Conservation (phyloP, 768 basidiomycete genomes). For the Podaxis mareebaensis region DNA sequence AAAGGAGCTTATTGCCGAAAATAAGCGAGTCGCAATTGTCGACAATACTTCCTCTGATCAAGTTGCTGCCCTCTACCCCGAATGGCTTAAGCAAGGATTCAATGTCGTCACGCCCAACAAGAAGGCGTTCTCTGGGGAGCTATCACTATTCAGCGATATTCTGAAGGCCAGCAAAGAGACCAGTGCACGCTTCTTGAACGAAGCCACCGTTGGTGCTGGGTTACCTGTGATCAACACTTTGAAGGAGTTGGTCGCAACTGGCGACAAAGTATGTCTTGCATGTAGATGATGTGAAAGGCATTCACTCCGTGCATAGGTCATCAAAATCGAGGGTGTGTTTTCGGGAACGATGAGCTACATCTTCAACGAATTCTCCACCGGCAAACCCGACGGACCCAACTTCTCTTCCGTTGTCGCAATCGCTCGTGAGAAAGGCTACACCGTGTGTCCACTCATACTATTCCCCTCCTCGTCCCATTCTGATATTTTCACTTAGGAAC, state of each 20-base stretch:
- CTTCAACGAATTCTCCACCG: constrained; percentile 92
- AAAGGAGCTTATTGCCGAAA: constrained; percentile 43
- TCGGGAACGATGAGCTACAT: constrained; percentile 98
- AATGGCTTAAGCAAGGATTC: constrained; percentile 75
- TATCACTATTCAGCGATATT: constrained; percentile 70
- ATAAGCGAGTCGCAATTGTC: constrained; percentile 66
- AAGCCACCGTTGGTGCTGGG: constrained; percentile 95
- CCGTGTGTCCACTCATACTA: constrained; percentile 47
- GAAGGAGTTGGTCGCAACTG: constrained; percentile 89
- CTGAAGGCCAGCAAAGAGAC: constrained; percentile 54
- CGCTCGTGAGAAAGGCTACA: constrained; percentile 93
- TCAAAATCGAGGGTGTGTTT: constrained; percentile 96
- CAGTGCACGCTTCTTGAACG: constrained; percentile 75
- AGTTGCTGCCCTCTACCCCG: constrained; percentile 81
- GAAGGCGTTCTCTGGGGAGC: constrained; percentile 84
- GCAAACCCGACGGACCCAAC: constrained; percentile 60
- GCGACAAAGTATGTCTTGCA: constrained; percentile 69
- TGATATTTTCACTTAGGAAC: constrained; percentile 60
- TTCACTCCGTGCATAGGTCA: constrained; percentile 46
- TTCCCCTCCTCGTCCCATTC: background rate
- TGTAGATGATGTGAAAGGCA: background rate
- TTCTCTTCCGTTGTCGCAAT: constrained; percentile 90
- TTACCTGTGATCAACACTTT: constrained; percentile 89
- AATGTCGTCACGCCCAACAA: constrained; percentile 97
- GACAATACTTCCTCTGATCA: constrained; percentile 91